Evolutionary conservation across 2,329 filamentous ascomycete genomes (phyloP), one percentile per base, ranked within the genome.

Genomic region (Trichoderma harzianum): DNA sequence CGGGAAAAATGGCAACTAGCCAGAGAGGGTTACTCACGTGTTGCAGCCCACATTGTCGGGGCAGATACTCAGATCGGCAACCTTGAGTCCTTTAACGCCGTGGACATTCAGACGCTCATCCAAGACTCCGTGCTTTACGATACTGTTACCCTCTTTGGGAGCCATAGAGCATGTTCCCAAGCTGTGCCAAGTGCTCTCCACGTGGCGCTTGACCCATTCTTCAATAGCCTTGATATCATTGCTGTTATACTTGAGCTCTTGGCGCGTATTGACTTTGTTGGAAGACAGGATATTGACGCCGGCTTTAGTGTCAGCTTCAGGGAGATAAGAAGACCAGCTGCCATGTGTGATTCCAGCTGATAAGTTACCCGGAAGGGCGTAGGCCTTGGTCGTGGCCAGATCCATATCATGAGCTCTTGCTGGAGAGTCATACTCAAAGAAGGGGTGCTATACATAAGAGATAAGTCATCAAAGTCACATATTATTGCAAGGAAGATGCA

Each of bases 151-250:
- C 12, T 69, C 66, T 16, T 36, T 69, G 16, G 79, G 78, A 53
- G 76, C 80, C 82, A 85, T 85, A 74, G 81, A 83, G 71, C 80
- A 83, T 3, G 83, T 84, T 0, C 83, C 83, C 32, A 84, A 75
- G 11, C 80, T 80, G 73, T 85, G 83, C 82, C 82, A 85, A 1
- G 82, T 80, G 1, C 81, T 83, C 3, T 72, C 75, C 7, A 84
- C 76, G 8, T 79, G 80, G 58, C 79, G 75, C 0, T 83, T 78
- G 16, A 84, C 24, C 76, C 76, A 83, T 34, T 84, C 74, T 74
- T 84, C 83, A 58, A 89, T 82, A 69, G 85, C 80, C 47, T 73
- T 71, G 1, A 80, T 72, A 28, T 80, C 75, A 18, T 30, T 51
- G 5, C 24, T 14, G 36, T 36, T 51, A 51, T 69, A 69, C 21